These are phyloP conservation scores for Capniomyces stellatus DNA, from an alignment of 371 early-diverging fungal species.

Conservation along the genomic window DNA sequence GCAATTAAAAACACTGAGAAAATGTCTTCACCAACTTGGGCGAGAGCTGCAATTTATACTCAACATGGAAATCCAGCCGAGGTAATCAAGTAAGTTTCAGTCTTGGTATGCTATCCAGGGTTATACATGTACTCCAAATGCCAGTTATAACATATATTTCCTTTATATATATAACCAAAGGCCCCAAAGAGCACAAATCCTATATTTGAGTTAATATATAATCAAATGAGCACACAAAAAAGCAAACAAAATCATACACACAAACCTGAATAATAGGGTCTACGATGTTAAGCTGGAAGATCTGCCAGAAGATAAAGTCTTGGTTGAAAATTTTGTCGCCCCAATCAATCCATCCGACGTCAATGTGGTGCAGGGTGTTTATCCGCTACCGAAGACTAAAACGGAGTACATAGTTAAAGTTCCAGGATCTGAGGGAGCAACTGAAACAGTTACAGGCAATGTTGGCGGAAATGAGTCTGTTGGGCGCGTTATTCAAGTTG, in stretches of 20 bases:
- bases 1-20: too few relatives aligned
- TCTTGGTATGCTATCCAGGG: neutral
- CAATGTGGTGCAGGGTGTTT: constrained; percentile 83
- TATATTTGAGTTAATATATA: too few relatives aligned
- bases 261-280: too few relatives aligned
- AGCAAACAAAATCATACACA: too few relatives aligned
- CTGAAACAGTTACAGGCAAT: constrained; percentile 22
- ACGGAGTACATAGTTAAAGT: constrained; percentile 19
- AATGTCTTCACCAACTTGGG: neutral
- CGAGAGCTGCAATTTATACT: neutral
- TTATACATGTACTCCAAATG: neutral
- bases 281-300: neutral
- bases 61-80: neutral
- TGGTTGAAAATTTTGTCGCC: constrained; percentile 58
- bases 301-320: constrained; percentile 1
- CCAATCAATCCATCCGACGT: constrained; percentile 93
- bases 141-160: neutral
- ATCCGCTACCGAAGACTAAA: constrained; percentile 40
- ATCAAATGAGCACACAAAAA: too few relatives aligned
- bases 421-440: neutral
- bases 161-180: too few relatives aligned
- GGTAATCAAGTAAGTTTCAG: neutral
- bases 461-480: constrained; percentile 79
- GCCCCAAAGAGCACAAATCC: too few relatives aligned
- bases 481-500: constrained; percentile 46